Conservation (phyloP, 169 alveolate species). For the Theileria annulata region DNA sequence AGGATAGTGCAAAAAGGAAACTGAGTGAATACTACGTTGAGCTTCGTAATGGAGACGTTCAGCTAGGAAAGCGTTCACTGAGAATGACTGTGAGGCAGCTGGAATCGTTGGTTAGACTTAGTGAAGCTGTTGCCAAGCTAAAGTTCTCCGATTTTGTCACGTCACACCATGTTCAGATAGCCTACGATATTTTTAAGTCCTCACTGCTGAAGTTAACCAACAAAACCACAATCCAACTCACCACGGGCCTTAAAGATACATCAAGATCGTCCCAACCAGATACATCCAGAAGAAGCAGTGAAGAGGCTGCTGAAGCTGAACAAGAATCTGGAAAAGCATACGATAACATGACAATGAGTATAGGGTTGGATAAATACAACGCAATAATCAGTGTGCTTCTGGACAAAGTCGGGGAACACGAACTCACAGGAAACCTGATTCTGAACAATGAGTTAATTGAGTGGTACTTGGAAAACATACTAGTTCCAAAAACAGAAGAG, state of each 20-base stretch:
- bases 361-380: constrained; percentile 69
- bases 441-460: constrained; percentile 73
- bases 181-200: constrained; percentile 86
- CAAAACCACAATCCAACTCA: constrained; percentile 63
- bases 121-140: constrained; percentile 94
- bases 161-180: constrained; percentile 91
- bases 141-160: constrained; percentile 87
- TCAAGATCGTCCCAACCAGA: constrained; percentile 24
- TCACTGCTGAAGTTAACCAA: constrained; percentile 79
- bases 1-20: constrained; percentile 88
- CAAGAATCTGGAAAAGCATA: constrained; percentile 8
- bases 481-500: constrained; percentile 68
- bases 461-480: constrained; percentile 69
- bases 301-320: constrained; percentile 13
- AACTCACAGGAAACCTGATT: constrained; percentile 65
- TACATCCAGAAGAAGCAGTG: constrained; percentile 24
- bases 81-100: constrained; percentile 95
- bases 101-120: constrained; percentile 92
- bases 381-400: constrained; percentile 71
- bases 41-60: constrained; percentile 88
- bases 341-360: constrained; percentile 20
- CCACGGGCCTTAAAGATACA: constrained; percentile 12
- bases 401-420: constrained; percentile 72
- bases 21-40: constrained; percentile 88
- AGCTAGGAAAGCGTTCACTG: constrained; percentile 84